A percentile compares a stretch with the other conserved stretches of the same genome.
These are phyloP conservation scores for Reutealis trisperma DNA, from an alignment of 345 rosid genomes.

Conservation along the genomic window DNA sequence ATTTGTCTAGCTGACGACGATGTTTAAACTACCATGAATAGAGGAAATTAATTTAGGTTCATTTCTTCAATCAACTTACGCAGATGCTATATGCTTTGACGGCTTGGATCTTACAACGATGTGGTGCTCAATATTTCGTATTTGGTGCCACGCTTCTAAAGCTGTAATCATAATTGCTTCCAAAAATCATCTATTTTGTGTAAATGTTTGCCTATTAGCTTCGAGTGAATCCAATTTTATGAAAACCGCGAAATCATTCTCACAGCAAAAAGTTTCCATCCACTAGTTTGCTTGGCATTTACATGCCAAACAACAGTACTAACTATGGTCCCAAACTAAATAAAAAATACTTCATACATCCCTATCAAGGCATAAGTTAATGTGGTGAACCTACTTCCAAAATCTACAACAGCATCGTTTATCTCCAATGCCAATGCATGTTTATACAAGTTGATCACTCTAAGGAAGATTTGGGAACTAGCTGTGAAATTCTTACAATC, in stretches of 20 bases:
- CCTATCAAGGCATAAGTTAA: not conserved
- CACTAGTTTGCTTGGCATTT: not conserved
- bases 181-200: not conserved
- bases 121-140: too few species aligned
- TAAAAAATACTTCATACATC: not conserved
- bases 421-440: not conserved
- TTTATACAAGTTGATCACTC: not conserved
- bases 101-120: too few species aligned
- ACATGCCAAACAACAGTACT: not conserved
- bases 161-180: not conserved
- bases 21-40: too few species aligned
- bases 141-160: not conserved
- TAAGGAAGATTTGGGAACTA: not conserved
- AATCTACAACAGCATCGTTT: not conserved
- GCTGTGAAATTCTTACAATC: slow-evolving; percentile 8
- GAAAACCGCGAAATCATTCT: not conserved
- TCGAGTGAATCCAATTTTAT: not conserved
- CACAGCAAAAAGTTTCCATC: not conserved
- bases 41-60: too few species aligned
- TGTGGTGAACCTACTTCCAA: not conserved
- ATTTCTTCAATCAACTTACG: too few species aligned
- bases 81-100: too few species aligned
- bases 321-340: not conserved
- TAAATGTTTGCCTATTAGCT: not conserved
- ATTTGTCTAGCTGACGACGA: too few species aligned